Evolutionary conservation across 345 rosid genomes (phyloP).

Genomic region (Hypericum androsaemum): DNA sequence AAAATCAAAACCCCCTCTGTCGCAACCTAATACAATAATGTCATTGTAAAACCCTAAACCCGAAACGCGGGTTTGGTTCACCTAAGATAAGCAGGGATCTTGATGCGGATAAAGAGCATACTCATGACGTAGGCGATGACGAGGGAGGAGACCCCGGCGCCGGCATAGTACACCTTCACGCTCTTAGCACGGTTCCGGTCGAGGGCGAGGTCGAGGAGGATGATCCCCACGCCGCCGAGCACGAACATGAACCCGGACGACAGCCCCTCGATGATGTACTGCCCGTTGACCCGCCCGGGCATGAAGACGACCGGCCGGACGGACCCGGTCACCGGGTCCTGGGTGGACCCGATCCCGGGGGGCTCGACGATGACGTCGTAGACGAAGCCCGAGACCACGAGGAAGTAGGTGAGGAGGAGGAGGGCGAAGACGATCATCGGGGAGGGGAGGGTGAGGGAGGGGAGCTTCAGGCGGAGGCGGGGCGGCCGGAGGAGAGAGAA

Average conservation of each 20-base stretch:
- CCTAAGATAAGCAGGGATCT: background rate
- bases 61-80: background rate
- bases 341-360: slow-evolving; percentile 1
- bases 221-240: background rate
- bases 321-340: slow-evolving; percentile 1
- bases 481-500: slow-evolving; percentile 1
- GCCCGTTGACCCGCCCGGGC: background rate
- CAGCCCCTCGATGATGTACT: too few species aligned
- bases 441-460: background rate
- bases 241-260: background rate
- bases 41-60: too few species aligned
- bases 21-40: too few species aligned
- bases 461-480: slow-evolving; percentile 3
- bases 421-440: slow-evolving; percentile 1
- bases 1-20: too few species aligned
- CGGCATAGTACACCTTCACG: background rate
- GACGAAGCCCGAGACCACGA: slow-evolving; percentile 1
- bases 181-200: background rate
- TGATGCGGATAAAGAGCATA: background rate
- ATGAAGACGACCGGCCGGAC: slow-evolving; percentile 1
- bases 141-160: background rate
- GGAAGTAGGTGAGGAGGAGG: too few species aligned
- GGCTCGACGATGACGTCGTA: slow-evolving; percentile 5
- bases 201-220: background rate
- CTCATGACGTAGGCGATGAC: background rate